phyloP scores from a whole-genome alignment of 768 basidiomycete species.

The Rhizopogon rudus region DNA sequence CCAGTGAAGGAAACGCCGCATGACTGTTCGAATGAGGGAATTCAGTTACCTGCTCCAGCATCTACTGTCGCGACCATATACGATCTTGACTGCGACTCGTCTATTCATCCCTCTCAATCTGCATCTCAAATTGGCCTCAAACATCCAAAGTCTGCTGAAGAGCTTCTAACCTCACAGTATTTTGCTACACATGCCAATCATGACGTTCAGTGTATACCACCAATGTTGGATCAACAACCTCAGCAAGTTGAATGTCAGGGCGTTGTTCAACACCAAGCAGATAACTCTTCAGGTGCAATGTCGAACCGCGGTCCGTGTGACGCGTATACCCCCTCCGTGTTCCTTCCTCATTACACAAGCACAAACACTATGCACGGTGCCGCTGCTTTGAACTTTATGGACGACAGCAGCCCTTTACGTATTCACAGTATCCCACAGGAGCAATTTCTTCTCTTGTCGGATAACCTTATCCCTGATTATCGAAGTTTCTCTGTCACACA shows the following conservation, averaged over 20 bases:
- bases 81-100: constrained; percentile 16
- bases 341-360: background rate
- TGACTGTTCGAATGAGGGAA: background rate
- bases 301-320: background rate
- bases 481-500: background rate
- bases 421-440: background rate
- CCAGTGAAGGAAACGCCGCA: background rate
- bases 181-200: background rate
- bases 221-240: background rate
- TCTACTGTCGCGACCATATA: constrained; percentile 20
- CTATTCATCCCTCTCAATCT: constrained; percentile 49
- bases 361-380: background rate
- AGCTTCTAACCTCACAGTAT: constrained; percentile 12
- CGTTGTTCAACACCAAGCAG: too few relatives aligned
- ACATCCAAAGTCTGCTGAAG: background rate
- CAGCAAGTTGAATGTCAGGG: too few relatives aligned
- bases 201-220: too few relatives aligned
- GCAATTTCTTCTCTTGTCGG: background rate
- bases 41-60: background rate
- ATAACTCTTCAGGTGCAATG: background rate
- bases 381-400: background rate
- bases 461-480: background rate
- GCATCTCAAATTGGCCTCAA: constrained; percentile 41
- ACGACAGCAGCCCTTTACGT: background rate
- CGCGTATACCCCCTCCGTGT: background rate